Evolutionary conservation across 2,329 filamentous ascomycete species (phyloP), one percentile per base, ranked within the genome.

Genomic region (Ilyonectria sp.): DNA sequence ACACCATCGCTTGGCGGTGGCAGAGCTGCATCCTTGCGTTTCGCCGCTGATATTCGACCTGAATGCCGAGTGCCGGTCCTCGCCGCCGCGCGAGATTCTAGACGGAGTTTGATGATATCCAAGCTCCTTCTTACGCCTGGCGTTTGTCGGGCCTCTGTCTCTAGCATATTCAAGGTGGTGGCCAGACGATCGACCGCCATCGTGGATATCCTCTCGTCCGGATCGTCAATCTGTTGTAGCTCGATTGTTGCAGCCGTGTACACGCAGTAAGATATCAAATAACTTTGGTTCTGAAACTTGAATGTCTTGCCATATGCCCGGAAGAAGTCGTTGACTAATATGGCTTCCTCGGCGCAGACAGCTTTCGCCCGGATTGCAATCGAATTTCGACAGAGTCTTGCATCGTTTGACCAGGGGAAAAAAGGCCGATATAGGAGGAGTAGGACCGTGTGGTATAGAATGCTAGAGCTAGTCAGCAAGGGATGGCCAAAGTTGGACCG

Each of bases 211-310:
- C 13, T 13, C 13, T 49, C n/a, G 23, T 49, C 46, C 2, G 23
- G 17, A 4, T 10, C 46, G 13, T 49, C 46, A 19, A 40, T 40
- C 37, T 40, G 37, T 3, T n/a, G 37, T 6, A 15, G 11, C 5
- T 40, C 37, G 11, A 15, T 49, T 11, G 7, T 49, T 11, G 46
- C 46, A n/a, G 46, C 19, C 6, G 46, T 49, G 23, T 49, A 49
- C 4, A 21, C 46, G 46, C 46, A 49, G 46, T 49, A 49, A 1
- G 46, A 49, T 11, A 49, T 49, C 4, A 49, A 15, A 19, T 49
- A 49, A 6, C 46, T 49, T 23, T 49, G 46, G 46, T 49, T 49
- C 46, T 49, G n/a, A 19, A 49, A 49, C 19, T 49, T 49, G n/a
- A 49, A 49, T 21, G 46, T 49, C 46, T 26, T 49, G 7, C 46